A percentile compares a stretch with the other conserved stretches of the same genome.
These are phyloP conservation scores for Bruguiera parviflora DNA, from an alignment of 345 rosid genomes.

Conservation along the genomic window DNA sequence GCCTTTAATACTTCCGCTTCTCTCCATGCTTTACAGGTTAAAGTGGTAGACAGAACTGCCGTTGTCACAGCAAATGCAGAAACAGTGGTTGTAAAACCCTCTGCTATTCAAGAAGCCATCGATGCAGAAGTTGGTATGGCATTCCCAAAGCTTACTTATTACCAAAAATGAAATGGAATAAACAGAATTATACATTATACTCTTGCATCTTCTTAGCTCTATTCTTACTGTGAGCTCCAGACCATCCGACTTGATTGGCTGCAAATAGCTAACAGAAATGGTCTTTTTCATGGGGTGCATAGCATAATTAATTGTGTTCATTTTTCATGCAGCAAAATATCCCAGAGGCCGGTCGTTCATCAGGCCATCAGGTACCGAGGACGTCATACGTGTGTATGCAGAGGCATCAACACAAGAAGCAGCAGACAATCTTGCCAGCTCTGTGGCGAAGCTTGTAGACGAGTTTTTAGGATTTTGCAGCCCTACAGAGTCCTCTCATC, in stretches of 20 bases:
- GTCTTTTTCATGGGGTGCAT: not conserved
- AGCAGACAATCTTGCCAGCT: slow-evolving; percentile 67
- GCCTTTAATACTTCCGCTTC: slow-evolving; percentile 2
- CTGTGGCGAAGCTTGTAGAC: slow-evolving; percentile 65
- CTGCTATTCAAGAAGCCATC: slow-evolving; percentile 82
- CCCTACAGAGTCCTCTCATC: slow-evolving; percentile 4
- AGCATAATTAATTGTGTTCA: not conserved
- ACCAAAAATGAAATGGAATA: no score
- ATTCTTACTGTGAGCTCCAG: not conserved
- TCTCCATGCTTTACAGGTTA: slow-evolving; percentile 44
- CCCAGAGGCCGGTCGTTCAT: slow-evolving; percentile 67
- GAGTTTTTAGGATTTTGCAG: slow-evolving; percentile 44
- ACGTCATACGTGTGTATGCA: slow-evolving; percentile 85
- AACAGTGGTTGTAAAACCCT: slow-evolving; percentile 71
- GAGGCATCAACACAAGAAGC: slow-evolving; percentile 84
- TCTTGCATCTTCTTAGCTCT: not conserved
- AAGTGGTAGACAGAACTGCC: slow-evolving; percentile 81
- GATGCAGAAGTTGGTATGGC: slow-evolving; percentile 59
- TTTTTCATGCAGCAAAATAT: slow-evolving; percentile 47
- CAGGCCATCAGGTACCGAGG: slow-evolving; percentile 94
- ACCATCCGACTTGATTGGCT: not conserved
- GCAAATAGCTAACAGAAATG: no score
- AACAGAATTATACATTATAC: not conserved
- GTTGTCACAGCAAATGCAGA: slow-evolving; percentile 72
- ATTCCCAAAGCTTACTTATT: not conserved